Conservation (phyloP, 495 filamentous ascomycete genomes). For the Penicillium robsamsonii region DNA sequence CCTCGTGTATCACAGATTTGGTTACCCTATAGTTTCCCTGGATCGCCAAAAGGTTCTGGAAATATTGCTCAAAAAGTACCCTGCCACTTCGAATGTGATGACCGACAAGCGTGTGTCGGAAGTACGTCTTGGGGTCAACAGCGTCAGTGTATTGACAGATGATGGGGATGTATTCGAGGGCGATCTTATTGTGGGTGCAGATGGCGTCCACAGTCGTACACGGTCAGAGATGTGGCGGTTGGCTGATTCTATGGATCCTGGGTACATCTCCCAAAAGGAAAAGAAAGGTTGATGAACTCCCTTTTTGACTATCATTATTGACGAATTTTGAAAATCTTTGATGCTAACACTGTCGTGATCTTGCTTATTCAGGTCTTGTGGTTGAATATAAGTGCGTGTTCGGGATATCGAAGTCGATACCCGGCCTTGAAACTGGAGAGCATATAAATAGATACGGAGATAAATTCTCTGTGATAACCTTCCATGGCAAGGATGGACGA, state of each 20-base stretch:
- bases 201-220: slow-evolving; percentile 14
- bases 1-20: too few relatives aligned
- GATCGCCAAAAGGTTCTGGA: slow-evolving; percentile 32
- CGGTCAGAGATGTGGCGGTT: slow-evolving; percentile 8
- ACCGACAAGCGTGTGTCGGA: slow-evolving; percentile 17
- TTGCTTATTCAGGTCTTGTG: slow-evolving; percentile 3
- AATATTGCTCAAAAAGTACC: slow-evolving; percentile 17
- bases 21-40: slow-evolving; percentile 23
- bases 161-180: slow-evolving; percentile 33
- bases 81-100: slow-evolving; percentile 10
- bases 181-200: slow-evolving; percentile 11
- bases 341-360: too few relatives aligned
- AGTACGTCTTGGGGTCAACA: slow-evolving; percentile 7
- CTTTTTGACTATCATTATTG: too few relatives aligned
- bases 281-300: too few relatives aligned
- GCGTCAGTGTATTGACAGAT: slow-evolving; percentile 12
- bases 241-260: slow-evolving; percentile 3
- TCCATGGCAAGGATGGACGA: slow-evolving; percentile 20
- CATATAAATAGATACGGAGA: slow-evolving; percentile 6
- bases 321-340: too few relatives aligned
- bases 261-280: too few relatives aligned
- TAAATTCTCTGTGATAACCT: slow-evolving; percentile 7
- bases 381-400: slow-evolving; percentile 3
- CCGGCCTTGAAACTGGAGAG: slow-evolving; percentile 6
- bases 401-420: slow-evolving; percentile 3